Evolutionary conservation across 108 stramenopile species (phyloP).

Genomic region (Skeletonema grethae): DNA sequence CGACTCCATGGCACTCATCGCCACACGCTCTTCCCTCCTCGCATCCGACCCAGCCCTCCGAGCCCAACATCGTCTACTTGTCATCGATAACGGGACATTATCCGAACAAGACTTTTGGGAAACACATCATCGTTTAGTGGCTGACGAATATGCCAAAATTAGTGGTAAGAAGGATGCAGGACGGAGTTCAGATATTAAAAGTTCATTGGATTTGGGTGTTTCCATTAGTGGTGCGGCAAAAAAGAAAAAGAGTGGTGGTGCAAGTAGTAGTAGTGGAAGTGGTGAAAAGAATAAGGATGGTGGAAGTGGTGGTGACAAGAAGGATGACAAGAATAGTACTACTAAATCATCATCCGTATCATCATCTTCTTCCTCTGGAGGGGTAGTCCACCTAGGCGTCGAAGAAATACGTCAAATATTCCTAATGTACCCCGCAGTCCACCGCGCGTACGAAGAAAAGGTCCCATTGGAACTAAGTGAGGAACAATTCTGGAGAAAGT

Average conservation of each 20-base stretch:
- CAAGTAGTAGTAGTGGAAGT: neutral
- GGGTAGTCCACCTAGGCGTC: slow-evolving; percentile 50
- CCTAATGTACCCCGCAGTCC: slow-evolving; percentile 88
- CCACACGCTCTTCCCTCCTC: slow-evolving; percentile 78
- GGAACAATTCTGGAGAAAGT: slow-evolving; percentile 90
- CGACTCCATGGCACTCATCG: slow-evolving; percentile 72
- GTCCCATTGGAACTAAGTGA: slow-evolving; percentile 85
- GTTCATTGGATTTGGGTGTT: slow-evolving; percentile 61
- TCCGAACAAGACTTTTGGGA: slow-evolving; percentile 88
- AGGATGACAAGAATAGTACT: neutral
- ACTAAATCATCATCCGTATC: neutral
- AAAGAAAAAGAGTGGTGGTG: slow-evolving; percentile 7
- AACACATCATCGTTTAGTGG: slow-evolving; percentile 67
- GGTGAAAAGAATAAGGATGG: slow-evolving; percentile 44
- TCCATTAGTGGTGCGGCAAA: neutral
- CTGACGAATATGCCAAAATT: slow-evolving; percentile 86
- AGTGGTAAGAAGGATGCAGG: slow-evolving; percentile 59
- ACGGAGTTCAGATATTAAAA: slow-evolving; percentile 65
- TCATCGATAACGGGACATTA: slow-evolving; percentile 67
- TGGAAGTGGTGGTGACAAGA: slow-evolving; percentile 45
- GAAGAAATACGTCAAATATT: slow-evolving; percentile 94
- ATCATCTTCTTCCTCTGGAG: neutral
- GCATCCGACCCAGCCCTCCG: slow-evolving; percentile 84
- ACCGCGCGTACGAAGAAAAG: slow-evolving; percentile 92
- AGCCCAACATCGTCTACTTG: slow-evolving; percentile 77